Percentiles rank a stretch among this genome's conserved stretches.
These are phyloP conservation scores for Neoboletus subvelutipes DNA, from an alignment of 768 basidiomycete genomes.

Conservation along the genomic window DNA sequence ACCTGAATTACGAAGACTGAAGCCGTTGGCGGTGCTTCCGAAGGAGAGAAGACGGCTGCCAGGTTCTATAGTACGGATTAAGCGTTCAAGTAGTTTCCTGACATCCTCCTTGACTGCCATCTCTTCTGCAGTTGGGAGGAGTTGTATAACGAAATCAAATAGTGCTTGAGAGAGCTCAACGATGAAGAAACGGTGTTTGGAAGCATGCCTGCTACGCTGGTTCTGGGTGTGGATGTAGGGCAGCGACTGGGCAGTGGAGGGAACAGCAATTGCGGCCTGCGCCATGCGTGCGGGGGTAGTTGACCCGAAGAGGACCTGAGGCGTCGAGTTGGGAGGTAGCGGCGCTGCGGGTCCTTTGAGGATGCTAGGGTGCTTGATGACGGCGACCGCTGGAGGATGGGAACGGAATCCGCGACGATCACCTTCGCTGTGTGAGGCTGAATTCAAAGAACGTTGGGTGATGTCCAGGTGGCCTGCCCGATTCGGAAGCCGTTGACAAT, in stretches of 20 bases:
- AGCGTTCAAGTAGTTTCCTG: constrained; percentile 87
- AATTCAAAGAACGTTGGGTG: constrained; percentile 14
- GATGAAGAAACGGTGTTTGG: constrained; percentile 62
- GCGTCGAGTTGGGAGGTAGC: constrained; percentile 3
- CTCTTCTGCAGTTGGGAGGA: constrained; percentile 87
- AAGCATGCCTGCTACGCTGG: constrained; percentile 35
- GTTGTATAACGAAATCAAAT: constrained; percentile 91
- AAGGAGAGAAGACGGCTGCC: constrained; percentile 89
- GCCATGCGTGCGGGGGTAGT: constrained; percentile 22
- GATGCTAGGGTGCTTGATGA: constrained; percentile 7
- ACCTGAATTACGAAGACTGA: constrained; percentile 96
- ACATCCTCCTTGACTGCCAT: constrained; percentile 96
- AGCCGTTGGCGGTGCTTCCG: constrained; percentile 95
- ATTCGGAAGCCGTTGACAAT: constrained; percentile 26
- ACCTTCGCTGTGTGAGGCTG: constrained; percentile 21
- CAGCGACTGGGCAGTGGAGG: constrained; percentile 22
- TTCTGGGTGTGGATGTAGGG: constrained; percentile 35
- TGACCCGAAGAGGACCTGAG: not conserved
- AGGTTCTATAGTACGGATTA: constrained; percentile 94
- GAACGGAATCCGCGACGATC: constrained; percentile 32
- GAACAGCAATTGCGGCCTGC: constrained; percentile 26
- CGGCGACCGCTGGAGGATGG: constrained; percentile 14
- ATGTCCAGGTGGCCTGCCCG: constrained; percentile 21
- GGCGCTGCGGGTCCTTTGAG: constrained; percentile 2
- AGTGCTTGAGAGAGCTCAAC: constrained; percentile 85